These are phyloP conservation scores for Phytophthora agathidicida DNA, from an alignment of 352 stramenopile genomes.

Conservation along the genomic window DNA sequence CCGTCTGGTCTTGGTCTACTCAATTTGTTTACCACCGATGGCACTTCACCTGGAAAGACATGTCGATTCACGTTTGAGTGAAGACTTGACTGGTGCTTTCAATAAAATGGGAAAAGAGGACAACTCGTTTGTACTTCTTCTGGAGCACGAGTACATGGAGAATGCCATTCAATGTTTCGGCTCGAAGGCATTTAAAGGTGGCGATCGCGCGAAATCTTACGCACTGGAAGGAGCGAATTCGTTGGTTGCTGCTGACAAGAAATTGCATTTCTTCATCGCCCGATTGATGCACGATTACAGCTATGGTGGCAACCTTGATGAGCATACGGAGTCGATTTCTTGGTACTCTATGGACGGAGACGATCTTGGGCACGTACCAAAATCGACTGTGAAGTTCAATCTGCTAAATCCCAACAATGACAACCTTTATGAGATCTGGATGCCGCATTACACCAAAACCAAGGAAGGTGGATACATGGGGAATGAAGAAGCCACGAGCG, in stretches of 20 bases:
- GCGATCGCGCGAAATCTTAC: constrained; percentile 6
- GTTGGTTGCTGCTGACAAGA: constrained; percentile 1
- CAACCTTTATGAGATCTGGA: constrained; percentile 6
- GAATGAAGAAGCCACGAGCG: constrained; percentile 11
- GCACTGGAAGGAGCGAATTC: constrained; percentile 7
- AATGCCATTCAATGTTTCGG: constrained; percentile 10
- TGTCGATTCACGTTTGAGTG: neutral
- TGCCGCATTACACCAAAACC: neutral
- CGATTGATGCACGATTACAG: constrained; percentile 2
- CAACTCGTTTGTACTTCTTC: constrained; percentile 20
- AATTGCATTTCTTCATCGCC: constrained; percentile 12
- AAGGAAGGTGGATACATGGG: constrained; percentile 7
- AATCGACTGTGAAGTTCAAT: neutral
- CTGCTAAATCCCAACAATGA: constrained; percentile 18
- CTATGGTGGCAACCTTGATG: neutral
- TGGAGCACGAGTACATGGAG: constrained; percentile 20
- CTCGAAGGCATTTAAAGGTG: constrained; percentile 14
- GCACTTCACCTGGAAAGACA: constrained; percentile 3
- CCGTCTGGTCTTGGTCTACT: constrained; percentile 19
- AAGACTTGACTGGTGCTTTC: constrained; percentile 23
- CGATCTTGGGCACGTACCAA: neutral
- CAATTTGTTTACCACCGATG: constrained; percentile 12
- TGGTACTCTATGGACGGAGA: constrained; percentile 12
- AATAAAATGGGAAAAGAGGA: constrained; percentile 42
- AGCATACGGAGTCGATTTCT: neutral